Base-by-base conservation (phyloP, 2,329 filamentous ascomycete species). In the Thermothelomyces thermophilus region DNA sequence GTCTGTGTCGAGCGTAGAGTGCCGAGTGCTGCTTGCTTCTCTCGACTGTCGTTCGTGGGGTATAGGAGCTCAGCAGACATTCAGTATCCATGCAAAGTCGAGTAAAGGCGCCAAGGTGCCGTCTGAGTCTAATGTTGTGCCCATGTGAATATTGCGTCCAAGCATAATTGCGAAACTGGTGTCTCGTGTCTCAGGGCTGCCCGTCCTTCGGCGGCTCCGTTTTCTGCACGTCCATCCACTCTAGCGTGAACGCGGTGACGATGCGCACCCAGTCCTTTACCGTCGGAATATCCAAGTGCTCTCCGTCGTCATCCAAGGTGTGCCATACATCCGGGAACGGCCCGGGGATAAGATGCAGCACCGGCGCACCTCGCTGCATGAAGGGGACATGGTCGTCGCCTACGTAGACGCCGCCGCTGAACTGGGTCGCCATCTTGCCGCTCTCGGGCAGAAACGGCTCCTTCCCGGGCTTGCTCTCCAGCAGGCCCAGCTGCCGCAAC, bases 331-430 rank as follows among this genome's bases (percentile, higher is more conserved):
- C 46, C 0, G 90, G 90, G 63, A 97, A 97, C 0, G 84, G 84
- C 3, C 73, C 76, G 0, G 91, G 89, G 50, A 98, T 97, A 20
- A 98, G 68, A 69, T 98, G 93, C 52, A 98, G 67, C 19, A 97
- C 76, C n/a, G 94, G 84, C 0, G 96, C 91, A 1, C 93, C 93
- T 28, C 88, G 79, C 24, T 72, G 72, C 76, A 97, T 83, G 60
- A 98, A 98, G 0, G 93, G 93, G 5, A 95, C 67, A 64, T 98
- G 93, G 62, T 98, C 93, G 63, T 98, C 93, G 54, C 83, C 76
- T 9, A 95, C 79, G 51, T 67, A 80, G 42, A 63, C 73, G 44
- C 62, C 64, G 36, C 49, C 46, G 7, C 19, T 26, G 36, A 61
- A 61, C 30, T 53, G 22, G 16, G 48, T 50, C n/a, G 51, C 45